Evolutionary conservation across 352 stramenopile genomes (phyloP).

Genomic region (Halophytophthora batemanensis): DNA sequence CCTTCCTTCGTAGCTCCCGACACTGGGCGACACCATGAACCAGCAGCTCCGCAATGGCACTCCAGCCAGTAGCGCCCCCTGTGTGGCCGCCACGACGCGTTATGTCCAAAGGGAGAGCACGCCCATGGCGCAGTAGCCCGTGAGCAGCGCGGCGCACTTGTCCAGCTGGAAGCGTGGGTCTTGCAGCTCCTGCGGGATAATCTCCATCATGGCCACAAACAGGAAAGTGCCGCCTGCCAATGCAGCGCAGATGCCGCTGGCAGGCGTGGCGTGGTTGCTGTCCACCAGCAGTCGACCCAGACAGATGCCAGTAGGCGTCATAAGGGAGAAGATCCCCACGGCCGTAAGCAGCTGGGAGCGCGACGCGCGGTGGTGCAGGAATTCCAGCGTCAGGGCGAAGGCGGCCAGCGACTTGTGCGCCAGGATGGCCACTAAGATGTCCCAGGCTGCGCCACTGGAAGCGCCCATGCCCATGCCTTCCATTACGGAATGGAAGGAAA

Average conservation of each 20-base stretch:
- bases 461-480: slow-evolving; percentile 82
- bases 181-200: slow-evolving; percentile 76
- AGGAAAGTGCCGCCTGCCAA: slow-evolving; percentile 81
- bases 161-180: slow-evolving; percentile 39
- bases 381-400: slow-evolving; percentile 70
- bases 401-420: slow-evolving; percentile 80
- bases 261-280: slow-evolving; percentile 35
- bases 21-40: no score
- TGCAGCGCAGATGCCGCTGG: slow-evolving; percentile 63
- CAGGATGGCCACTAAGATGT: slow-evolving; percentile 77
- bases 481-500: slow-evolving; percentile 87
- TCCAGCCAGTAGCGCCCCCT: no score
- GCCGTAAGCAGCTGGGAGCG: slow-evolving; percentile 36
- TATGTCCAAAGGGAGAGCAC: slow-evolving; percentile 73
- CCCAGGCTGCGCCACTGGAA: slow-evolving; percentile 52
- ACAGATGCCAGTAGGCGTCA: slow-evolving; percentile 70
- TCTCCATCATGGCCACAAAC: slow-evolving; percentile 80
- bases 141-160: slow-evolving; percentile 58
- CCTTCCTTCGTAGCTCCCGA: no score
- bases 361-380: slow-evolving; percentile 59
- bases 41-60: no score
- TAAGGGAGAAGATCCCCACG: slow-evolving; percentile 62
- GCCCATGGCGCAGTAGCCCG: slow-evolving; percentile 59
- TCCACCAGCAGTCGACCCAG: slow-evolving; percentile 57
- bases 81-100: not conserved